These are phyloP conservation scores for Ganoderma leucocontextum DNA, from an alignment of 1,284 basidiomycete genomes.

Conservation along the genomic window DNA sequence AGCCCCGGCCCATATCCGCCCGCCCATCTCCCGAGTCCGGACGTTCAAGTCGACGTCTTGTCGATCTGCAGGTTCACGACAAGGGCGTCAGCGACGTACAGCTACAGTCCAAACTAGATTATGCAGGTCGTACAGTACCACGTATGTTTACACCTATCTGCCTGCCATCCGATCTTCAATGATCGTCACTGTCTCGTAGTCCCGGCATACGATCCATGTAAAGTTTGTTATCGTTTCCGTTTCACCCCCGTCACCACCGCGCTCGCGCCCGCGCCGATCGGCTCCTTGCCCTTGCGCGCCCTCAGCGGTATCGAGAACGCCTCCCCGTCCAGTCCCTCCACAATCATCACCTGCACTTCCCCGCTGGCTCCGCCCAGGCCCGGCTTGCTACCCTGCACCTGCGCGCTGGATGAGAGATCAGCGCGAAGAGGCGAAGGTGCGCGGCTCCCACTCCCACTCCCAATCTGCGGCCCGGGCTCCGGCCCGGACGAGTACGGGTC, in stretches of 20 bases:
- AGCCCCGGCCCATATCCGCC: conserved; percentile 24
- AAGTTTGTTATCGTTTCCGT: conserved; percentile 59
- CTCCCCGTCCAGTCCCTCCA: conserved; percentile 39
- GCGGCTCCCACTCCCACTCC: conserved; percentile 27
- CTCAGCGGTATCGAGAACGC: conserved; percentile 74
- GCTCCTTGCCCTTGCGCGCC: conserved; percentile 63
- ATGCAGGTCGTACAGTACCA: conserved; percentile 31
- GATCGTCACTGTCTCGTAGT: conserved; percentile 1
- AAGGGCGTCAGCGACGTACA: conserved; percentile 10
- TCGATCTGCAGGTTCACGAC: conserved; percentile 4
- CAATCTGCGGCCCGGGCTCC: conserved; percentile 33
- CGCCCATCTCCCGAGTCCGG: background rate
- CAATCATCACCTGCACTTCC: conserved; percentile 32
- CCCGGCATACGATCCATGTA: background rate
- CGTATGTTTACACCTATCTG: conserved; percentile 7
- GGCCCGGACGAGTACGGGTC: conserved; percentile 43
- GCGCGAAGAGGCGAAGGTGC: conserved; percentile 19
- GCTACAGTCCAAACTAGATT: conserved; percentile 17
- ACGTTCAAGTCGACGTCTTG: background rate
- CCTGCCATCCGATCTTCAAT: background rate
- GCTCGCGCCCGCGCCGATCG: conserved; percentile 39
- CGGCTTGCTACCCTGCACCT: conserved; percentile 16
- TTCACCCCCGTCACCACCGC: conserved; percentile 55
- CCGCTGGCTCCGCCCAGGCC: conserved; percentile 17
- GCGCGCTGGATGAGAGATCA: background rate